Base-by-base conservation (phyloP, 345 rosid genomes). In the Aethionema arabicum region DNA sequence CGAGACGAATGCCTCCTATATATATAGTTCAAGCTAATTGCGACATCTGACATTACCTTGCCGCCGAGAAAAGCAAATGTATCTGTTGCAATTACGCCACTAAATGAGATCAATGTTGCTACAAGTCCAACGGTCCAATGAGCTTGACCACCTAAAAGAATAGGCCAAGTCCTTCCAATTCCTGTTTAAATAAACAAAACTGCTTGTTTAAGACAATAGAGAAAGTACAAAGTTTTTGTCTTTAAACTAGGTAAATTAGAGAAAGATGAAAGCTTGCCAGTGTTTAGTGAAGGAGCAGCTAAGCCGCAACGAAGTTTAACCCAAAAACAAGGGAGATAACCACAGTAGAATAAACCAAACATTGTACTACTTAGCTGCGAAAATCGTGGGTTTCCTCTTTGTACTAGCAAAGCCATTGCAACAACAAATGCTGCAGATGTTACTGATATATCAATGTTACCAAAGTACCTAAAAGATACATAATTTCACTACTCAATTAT, bases 101-200 rank as follows among this genome's bases (percentile, higher is more conserved):
- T 88, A 38, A 91, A 30, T 27, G 96, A 83, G 44, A 83, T 79
- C 79, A 91, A 74, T 5, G 98, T 82, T 10, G 95, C 95, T 54
- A 86, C 96, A 57, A 92, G 95, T 67, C 98, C 98, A 16, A 89
- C 91, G 2, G 95, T 89, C 98, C 98, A 92, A 59, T 89, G 96
- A 74, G 89, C 80, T 79, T 76, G 93, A 36, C 96, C 96, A 40
- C 96, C 90, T 56, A 89, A 85, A 74, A 89, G 80, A 72, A 79
- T 56, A 21, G 95, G 95, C 96, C 98, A 89, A 21, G 74, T 56
- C 51, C 76, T 76, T 70, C 79, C 96, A 35, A 81, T 42, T 56
- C 80, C 98, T 87, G 59, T 5, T 5, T 3, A 7, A 6, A 78
- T 46, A 69, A 21, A 61, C 31, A 31, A 70, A 72, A 62, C 29